Base-by-base conservation (phyloP, 176 grass and related monocot genomes). In the Eremochloa ophiuroides region DNA sequence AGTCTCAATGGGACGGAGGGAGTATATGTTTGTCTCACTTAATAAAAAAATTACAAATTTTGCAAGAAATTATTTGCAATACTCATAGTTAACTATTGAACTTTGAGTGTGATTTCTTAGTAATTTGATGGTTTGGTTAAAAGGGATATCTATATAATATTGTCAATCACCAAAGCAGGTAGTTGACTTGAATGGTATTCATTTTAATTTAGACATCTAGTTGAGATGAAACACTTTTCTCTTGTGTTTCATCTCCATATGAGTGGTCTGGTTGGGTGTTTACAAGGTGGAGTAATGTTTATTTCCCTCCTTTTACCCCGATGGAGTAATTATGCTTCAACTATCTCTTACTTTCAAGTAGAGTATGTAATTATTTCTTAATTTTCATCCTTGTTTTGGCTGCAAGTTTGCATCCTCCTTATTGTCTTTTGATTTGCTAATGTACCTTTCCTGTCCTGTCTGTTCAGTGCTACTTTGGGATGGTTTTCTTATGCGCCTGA, bases 401-500 rank as follows among this genome's bases (percentile, higher is more conserved):
- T 65, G 20, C 64, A 66, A 58, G 4, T 66, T 75, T 83, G 26
- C 40, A 56, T 81, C 71, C 79, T 62, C 71, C 79, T 62, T 83
- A 25, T 61, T 78, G 35, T 71, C 78, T 53, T 74, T 12, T 72
- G 55, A 44, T 64, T 50, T 79, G 18, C 26, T 84, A 78, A 82
- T 85, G 55, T 51, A 72, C 51, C 69, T 80, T 87, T 14, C 64
- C 53, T 31, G 39, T 55, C 35, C 17, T 5, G 35, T 41, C 26
- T 85, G 80, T 84, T 27, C 80, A 99, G 96, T 86, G 89, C 93
- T 89, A 87, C 96, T 73, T 95, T 99, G 87, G 93, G 96, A 87
- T 95, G 93, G 96, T 99, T 99, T 93, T 93, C 93, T 80, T 89
- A 91, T 91, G 79, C 77, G n/a, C 91, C 88, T 60, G 93, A 99